phyloP scores from a whole-genome alignment of 2,329 filamentous ascomycete genomes.

The Diaporthe sp. region DNA sequence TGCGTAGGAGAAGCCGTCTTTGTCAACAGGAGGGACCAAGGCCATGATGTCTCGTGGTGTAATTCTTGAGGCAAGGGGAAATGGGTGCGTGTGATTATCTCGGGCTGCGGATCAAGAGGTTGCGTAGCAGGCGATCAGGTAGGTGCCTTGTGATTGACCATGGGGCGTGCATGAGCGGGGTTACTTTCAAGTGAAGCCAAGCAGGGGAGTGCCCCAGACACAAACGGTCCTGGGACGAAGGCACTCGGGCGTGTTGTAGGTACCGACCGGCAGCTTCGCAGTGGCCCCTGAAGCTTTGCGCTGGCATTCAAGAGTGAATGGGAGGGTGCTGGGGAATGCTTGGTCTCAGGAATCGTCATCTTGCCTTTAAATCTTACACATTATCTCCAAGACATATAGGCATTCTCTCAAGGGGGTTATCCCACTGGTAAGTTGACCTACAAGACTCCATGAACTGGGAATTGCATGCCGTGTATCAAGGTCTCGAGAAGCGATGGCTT shows the following conservation, averaged over 20 bases:
- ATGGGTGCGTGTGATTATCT: not conserved
- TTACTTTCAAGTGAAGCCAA: not conserved
- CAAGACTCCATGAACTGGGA: not conserved
- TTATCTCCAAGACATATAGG: not conserved
- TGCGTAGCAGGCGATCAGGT: not conserved
- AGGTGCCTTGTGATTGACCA: not conserved
- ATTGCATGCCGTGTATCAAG: not conserved
- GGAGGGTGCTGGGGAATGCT: not conserved
- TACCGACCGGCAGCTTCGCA: not conserved
- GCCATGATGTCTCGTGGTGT: conserved; percentile 36
- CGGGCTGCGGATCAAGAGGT: not conserved
- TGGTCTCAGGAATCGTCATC: not conserved
- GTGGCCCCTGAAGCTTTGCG: not conserved
- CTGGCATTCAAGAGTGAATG: not conserved
- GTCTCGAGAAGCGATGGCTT: not conserved
- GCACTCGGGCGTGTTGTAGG: too few relatives aligned
- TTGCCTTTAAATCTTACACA: not conserved
- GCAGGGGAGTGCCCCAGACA: not conserved
- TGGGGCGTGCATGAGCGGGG: not conserved
- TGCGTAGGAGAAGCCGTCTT: conserved; percentile 59
- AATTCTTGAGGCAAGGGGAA: not conserved
- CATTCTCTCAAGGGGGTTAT: not conserved
- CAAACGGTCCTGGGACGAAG: not conserved
- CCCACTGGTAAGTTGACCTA: not conserved
- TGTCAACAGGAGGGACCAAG: conserved; percentile 48